Percentiles rank a stretch among this genome's conserved stretches.
These are phyloP conservation scores for Hypoxylon lenormandii DNA, from an alignment of 495 filamentous ascomycete species.

Conservation along the genomic window DNA sequence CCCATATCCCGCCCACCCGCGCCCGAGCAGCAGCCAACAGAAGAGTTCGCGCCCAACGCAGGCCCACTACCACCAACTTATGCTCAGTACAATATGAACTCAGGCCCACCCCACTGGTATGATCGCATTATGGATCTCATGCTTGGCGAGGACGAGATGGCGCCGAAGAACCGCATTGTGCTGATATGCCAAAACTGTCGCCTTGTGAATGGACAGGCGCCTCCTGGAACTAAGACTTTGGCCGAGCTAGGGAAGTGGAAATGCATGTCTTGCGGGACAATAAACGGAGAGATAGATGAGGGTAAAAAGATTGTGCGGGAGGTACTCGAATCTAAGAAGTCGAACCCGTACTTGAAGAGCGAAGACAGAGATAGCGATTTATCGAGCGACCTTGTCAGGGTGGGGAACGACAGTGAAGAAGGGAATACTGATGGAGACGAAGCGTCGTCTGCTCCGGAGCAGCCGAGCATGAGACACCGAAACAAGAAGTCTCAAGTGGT, in stretches of 20 bases:
- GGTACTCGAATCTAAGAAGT: constrained; percentile 54
- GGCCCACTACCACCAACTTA: constrained; percentile 61
- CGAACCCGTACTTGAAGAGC: constrained; percentile 23
- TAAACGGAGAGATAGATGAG: constrained; percentile 84
- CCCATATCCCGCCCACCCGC: constrained; percentile 28
- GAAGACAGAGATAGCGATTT: constrained; percentile 51
- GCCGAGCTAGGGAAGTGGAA: constrained; percentile 89
- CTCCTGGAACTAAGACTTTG: constrained; percentile 81
- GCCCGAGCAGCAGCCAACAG: constrained; percentile 50
- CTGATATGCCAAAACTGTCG: constrained; percentile 86
- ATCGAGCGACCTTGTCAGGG: constrained; percentile 56
- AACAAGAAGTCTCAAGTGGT: constrained; percentile 50
- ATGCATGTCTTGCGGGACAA: constrained; percentile 83
- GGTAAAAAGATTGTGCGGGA: constrained; percentile 70
- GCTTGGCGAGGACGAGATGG: constrained; percentile 93
- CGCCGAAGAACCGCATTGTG: constrained; percentile 87
- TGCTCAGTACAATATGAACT: constrained; percentile 61
- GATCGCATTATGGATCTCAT: constrained; percentile 92
- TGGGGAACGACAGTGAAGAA: constrained; percentile 53
- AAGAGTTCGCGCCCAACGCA: constrained; percentile 71
- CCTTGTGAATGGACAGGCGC: constrained; percentile 95
- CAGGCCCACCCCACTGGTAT: constrained; percentile 80
- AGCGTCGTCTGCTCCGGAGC: constrained; percentile 15
- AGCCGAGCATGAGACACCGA: constrained; percentile 29
- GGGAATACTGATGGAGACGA: constrained; percentile 38